Evolutionary conservation across 2,329 filamentous ascomycete genomes (phyloP).

Genomic region (Paramyrothecium roridum): DNA sequence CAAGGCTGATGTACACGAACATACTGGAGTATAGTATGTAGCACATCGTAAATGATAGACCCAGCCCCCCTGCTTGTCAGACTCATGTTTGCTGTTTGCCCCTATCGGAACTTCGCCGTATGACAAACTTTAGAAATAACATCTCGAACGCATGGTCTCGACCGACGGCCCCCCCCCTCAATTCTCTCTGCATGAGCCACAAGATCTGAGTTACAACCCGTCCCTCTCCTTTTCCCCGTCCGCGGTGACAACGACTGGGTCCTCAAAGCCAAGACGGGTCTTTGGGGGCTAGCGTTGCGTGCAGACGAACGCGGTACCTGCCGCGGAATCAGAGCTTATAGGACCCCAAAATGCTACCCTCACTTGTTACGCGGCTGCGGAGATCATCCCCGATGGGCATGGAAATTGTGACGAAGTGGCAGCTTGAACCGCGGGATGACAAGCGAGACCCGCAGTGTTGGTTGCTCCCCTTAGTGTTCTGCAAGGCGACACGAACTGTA

Average conservation of each 20-base stretch:
- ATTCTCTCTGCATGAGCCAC: not conserved
- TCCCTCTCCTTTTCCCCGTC: too few relatives aligned
- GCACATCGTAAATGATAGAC: not conserved
- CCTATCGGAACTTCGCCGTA: not conserved
- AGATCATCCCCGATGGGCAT: not conserved
- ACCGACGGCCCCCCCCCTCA: not conserved
- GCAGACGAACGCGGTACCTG: not conserved
- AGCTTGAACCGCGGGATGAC: not conserved
- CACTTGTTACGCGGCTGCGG: not conserved
- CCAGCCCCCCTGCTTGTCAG: not conserved
- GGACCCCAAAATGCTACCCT: not conserved
- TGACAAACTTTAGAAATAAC: not conserved
- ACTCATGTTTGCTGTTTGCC: not conserved
- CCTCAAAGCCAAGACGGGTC: too few relatives aligned
- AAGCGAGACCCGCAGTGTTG: too few relatives aligned
- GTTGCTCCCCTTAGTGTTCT: not conserved
- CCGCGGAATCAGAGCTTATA: not conserved
- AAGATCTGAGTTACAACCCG: not conserved
- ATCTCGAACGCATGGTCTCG: not conserved
- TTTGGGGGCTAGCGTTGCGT: too few relatives aligned
- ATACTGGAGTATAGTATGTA: not conserved
- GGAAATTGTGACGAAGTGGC: not conserved
- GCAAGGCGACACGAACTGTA: not conserved
- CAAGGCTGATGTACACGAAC: not conserved
- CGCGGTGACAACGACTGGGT: too few relatives aligned